phyloP scores from a whole-genome alignment of 306 rosid genomes.

The Albizia julibrissin region DNA sequence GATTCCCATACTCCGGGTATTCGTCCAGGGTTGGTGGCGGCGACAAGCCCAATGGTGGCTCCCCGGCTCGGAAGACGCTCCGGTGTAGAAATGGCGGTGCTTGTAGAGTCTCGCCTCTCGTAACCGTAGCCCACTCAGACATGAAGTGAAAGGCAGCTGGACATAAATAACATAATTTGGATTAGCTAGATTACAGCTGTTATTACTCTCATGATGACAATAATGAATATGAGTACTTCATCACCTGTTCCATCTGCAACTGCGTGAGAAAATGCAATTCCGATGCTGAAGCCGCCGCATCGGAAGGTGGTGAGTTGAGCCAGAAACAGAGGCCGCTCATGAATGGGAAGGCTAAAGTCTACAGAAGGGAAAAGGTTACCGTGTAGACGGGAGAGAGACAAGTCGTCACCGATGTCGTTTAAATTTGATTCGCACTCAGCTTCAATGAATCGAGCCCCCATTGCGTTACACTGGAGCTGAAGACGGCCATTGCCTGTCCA shows the following conservation, averaged over 20 bases:
- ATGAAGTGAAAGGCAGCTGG: constrained; percentile 41
- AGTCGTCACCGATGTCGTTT: constrained; percentile 45
- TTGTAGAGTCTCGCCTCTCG: constrained; percentile 47
- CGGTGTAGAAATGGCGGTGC: constrained; percentile 48
- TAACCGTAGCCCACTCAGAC: constrained; percentile 59
- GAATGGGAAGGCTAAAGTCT: constrained; percentile 48
- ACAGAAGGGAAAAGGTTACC: constrained; percentile 34
- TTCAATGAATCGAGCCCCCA: constrained; percentile 49
- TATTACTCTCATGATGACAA: neutral
- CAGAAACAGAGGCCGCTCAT: constrained; percentile 26
- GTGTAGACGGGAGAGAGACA: constrained; percentile 31
- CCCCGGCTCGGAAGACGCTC: constrained; percentile 27
- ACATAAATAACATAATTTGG: neutral
- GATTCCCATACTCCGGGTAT: constrained; percentile 30
- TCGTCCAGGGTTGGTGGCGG: neutral
- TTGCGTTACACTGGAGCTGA: constrained; percentile 57
- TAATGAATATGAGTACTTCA: neutral
- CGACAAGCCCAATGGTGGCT: constrained; percentile 6
- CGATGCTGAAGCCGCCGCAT: constrained; percentile 10
- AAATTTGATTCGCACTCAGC: constrained; percentile 45
- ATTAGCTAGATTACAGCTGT: neutral
- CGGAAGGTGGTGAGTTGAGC: no score
- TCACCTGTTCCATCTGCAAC: constrained; percentile 55
- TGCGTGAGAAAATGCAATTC: constrained; percentile 42
- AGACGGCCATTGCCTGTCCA: constrained; percentile 53